These are phyloP conservation scores for Salvia miltiorrhiza DNA, from an alignment of 257 asterid genomes.

Conservation along the genomic window DNA sequence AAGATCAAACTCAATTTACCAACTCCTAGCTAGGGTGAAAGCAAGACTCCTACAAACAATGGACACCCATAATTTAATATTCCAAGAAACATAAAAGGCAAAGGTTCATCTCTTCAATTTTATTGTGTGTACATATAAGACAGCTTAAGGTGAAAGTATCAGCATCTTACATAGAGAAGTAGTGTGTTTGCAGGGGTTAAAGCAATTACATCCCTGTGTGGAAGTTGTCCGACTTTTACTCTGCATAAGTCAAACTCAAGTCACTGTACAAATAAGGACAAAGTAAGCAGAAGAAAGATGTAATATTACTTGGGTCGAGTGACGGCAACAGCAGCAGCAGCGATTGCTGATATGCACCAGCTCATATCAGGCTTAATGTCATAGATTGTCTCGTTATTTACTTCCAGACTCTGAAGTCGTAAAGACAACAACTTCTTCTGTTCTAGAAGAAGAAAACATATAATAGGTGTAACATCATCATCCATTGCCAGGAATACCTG, in stretches of 20 bases:
- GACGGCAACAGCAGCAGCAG: constrained; percentile 83
- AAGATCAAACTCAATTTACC: background rate
- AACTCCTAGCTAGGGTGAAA: background rate
- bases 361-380: constrained; percentile 91
- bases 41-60: background rate
- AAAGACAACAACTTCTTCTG: constrained; percentile 68
- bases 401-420: constrained; percentile 70
- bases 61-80: background rate
- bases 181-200: constrained; percentile 70
- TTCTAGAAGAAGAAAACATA: constrained; percentile 87
- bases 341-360: constrained; percentile 89
- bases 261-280: constrained; percentile 12
- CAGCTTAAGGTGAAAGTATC: constrained; percentile 16
- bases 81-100: background rate
- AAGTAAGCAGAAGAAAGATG: constrained; percentile 5
- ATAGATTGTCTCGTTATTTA: constrained; percentile 61
- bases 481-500: constrained; percentile 94
- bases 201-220: constrained; percentile 67
- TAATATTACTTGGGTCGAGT: constrained; percentile 73
- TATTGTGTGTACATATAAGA: constrained; percentile 5
- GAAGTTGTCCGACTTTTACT: constrained; percentile 53
- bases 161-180: constrained; percentile 76
- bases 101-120: background rate
- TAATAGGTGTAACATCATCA: constrained; percentile 62
- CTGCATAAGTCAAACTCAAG: constrained; percentile 43